Evolutionary conservation across 75 land plant species (phyloP).

Genomic region (Pinus albicaulis): DNA sequence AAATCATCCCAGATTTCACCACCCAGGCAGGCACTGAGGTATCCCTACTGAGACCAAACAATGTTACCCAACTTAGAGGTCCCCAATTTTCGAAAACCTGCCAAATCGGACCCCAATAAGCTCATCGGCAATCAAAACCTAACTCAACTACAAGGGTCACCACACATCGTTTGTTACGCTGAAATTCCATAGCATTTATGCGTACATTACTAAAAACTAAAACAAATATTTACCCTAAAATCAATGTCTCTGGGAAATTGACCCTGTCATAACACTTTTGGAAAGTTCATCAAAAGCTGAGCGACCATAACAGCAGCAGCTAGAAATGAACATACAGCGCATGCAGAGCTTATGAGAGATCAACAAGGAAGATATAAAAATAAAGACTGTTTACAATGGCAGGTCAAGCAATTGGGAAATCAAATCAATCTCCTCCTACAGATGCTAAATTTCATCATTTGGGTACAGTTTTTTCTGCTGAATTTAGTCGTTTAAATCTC

Average conservation of each 20-base stretch:
- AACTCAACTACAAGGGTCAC: background rate
- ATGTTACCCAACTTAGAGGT: background rate
- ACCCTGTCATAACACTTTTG: background rate
- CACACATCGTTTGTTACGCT: background rate
- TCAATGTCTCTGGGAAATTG: background rate
- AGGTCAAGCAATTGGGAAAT: background rate
- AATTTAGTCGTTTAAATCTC: background rate
- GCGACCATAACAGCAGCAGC: too few species aligned
- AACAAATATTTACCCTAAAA: background rate
- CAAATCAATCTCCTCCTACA: background rate
- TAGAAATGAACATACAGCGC: background rate
- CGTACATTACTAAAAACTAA: background rate
- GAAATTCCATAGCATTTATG: background rate
- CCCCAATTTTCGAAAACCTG: conserved; percentile 1
- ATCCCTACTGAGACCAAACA: background rate
- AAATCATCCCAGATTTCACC: background rate
- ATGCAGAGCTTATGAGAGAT: background rate
- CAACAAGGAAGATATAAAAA: too few species aligned
- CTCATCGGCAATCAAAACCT: background rate
- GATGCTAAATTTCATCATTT: background rate
- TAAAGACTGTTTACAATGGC: background rate
- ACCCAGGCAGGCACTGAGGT: background rate
- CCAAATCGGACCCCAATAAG: background rate
- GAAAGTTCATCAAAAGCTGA: background rate
- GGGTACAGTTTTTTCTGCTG: background rate